Evolutionary conservation across 1,284 basidiomycete species (phyloP).

Genomic region (Naganishia sp.): DNA sequence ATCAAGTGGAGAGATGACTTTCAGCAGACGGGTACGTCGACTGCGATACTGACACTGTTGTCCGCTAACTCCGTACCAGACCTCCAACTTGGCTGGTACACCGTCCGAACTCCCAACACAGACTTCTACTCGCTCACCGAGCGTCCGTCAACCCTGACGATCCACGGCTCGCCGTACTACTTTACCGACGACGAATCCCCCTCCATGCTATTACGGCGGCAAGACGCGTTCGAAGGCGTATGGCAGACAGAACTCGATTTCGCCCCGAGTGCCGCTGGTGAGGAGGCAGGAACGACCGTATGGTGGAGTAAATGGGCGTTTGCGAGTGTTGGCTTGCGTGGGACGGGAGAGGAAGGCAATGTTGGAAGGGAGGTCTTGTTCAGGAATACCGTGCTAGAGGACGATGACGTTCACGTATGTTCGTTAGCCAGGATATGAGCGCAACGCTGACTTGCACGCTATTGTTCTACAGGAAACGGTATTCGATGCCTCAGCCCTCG

Average conservation of each 20-base stretch:
- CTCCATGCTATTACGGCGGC: constrained; percentile 35
- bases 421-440: not conserved
- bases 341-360: constrained; percentile 1
- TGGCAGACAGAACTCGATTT: constrained; percentile 36
- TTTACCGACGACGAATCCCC: constrained; percentile 33
- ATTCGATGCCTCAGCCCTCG: not conserved
- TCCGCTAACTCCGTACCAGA: not conserved
- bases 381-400: constrained; percentile 18
- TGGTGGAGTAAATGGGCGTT: constrained; percentile 32
- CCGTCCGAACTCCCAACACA: constrained; percentile 29
- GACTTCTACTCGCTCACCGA: constrained; percentile 27
- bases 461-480: constrained; percentile 11
- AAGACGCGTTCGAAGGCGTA: constrained; percentile 29
- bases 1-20: constrained; percentile 28
- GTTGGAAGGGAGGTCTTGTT: constrained; percentile 25
- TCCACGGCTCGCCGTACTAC: constrained; percentile 30
- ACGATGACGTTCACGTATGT: constrained; percentile 26
- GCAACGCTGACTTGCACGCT: not conserved
- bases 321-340: constrained; percentile 23
- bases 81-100: constrained; percentile 25
- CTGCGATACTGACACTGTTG: not conserved
- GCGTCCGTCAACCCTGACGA: constrained; percentile 17
- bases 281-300: constrained; percentile 37
- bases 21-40: constrained; percentile 5
- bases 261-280: constrained; percentile 24